These are phyloP conservation scores for Cladosporium halotolerans DNA, from an alignment of 2,329 filamentous ascomycete species.

Conservation along the genomic window DNA sequence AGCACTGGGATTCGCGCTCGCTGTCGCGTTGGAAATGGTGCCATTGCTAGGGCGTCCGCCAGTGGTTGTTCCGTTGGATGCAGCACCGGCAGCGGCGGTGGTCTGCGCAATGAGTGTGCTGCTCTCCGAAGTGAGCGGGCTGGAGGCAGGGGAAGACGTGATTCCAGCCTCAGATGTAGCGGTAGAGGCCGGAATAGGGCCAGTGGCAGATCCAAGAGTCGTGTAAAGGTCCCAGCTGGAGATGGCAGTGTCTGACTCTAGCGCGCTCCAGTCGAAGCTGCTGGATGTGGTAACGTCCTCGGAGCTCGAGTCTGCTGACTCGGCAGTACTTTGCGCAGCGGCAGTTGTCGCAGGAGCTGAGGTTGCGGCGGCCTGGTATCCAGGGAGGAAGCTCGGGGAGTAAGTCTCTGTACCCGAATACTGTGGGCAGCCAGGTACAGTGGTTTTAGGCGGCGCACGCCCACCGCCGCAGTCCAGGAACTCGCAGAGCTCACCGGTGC, in stretches of 20 bases:
- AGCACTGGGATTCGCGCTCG: conserved; percentile 5
- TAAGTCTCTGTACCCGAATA: conserved; percentile 54
- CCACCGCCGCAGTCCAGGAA: conserved; percentile 63
- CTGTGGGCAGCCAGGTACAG: conserved; percentile 53
- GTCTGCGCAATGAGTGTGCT: conserved; percentile 9
- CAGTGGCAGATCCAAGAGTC: background rate
- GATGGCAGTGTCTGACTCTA: conserved; percentile 9
- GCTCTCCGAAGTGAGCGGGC: background rate
- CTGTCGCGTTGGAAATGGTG: conserved; percentile 3
- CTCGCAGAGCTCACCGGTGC: conserved; percentile 58
- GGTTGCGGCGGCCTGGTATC: conserved; percentile 21
- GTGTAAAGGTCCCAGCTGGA: conserved; percentile 17
- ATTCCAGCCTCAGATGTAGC: conserved; percentile 1
- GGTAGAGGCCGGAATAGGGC: background rate
- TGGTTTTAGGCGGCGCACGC: conserved; percentile 55
- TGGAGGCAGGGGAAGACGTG: conserved; percentile 2
- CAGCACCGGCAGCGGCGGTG: background rate
- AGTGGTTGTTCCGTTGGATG: conserved; percentile 11
- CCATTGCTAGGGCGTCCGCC: conserved; percentile 4
- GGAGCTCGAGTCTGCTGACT: background rate
- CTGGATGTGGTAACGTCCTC: background rate
- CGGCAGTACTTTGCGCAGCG: conserved; percentile 7
- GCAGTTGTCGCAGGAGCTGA: conserved; percentile 12
- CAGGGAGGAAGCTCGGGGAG: conserved; percentile 44
- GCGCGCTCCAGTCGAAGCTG: conserved; percentile 12